A percentile compares a stretch with the other conserved stretches of the same genome.
phyloP scores from a whole-genome alignment of 129 eudicot species.

The Pittosporum tobira region DNA sequence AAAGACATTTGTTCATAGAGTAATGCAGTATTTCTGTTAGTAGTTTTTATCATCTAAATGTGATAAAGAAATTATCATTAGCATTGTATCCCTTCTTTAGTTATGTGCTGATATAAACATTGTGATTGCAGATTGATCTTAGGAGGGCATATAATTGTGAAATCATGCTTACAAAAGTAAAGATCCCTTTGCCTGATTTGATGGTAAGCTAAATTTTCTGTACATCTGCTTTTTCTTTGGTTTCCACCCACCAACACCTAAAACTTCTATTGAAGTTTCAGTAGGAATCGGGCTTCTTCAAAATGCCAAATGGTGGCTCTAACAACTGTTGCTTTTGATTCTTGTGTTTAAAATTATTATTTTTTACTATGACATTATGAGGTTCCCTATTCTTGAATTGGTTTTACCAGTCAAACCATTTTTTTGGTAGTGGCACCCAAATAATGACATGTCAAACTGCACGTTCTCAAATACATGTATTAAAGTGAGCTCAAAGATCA shows the following conservation, averaged over 20 bases:
- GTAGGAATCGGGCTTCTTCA: background rate
- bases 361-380: no score
- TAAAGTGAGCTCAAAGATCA: background rate
- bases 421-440: background rate
- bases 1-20: no score
- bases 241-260: background rate
- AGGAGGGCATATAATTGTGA: slow-evolving; percentile 95
- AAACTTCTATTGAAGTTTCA: background rate
- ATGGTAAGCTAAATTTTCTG: slow-evolving; percentile 51
- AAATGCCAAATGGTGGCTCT: background rate
- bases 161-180: slow-evolving; percentile 92
- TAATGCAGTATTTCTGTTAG: background rate
- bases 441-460: background rate
- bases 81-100: background rate
- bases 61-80: background rate
- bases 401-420: background rate
- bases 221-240: slow-evolving; percentile 1
- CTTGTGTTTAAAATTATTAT: no score
- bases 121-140: slow-evolving; percentile 63
- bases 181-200: slow-evolving; percentile 81
- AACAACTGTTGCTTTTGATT: background rate
- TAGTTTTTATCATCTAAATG: background rate
- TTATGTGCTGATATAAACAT: background rate
- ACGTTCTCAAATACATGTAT: background rate
- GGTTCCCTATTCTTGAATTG: background rate